Evolutionary conservation across 768 basidiomycete genomes (phyloP), one percentile per base, ranked within the genome.

Genomic region (Kwoniella dejecticola): DNA sequence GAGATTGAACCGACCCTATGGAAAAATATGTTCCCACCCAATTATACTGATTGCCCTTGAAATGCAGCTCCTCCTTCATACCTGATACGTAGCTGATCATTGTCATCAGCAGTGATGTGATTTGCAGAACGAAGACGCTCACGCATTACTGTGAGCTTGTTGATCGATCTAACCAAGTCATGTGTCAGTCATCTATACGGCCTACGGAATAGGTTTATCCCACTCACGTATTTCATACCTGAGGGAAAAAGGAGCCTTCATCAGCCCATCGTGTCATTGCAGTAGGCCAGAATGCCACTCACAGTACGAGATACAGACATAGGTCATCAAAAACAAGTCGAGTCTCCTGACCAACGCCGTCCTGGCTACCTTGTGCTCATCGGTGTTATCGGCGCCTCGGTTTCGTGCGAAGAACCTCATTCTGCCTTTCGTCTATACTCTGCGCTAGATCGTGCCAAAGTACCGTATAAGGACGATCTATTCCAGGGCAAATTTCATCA

Each of bases 201-300:
- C 27, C 33, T 15, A 15, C 15, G 33, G 7, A 7, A 15, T 7
- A 36, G 33, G 33, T 7, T 36, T 36, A 36, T 36, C 15, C 33
- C 15, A 52, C 52, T 17, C 23, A 52, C 52, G 11, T 52, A 52
- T 52, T 52, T 52, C 52, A 52, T 52, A 23, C 52, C 52, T 52
- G 31, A 13, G n/a, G 11, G n/a, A n/a, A n/a, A n/a, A n/a, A n/a
- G n/a, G n/a, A n/a, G n/a, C n/a, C n/a, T 27, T 23, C 24, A 17
- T 17, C 49, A 17, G 49, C 27, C 23, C 3, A 2, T 26, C 12
- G 4, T 26, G n/a, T 19, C n/a, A n/a, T n/a, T n/a, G n/a, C n/a
- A n/a, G n/a, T n/a, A n/a, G 4, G 5, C 24, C n/a, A 2, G 17
- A n/a, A n/a, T n/a, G n/a, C n/a, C n/a, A 52, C 52, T 52, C 52